Conservation (phyloP, 768 basidiomycete species). For the Phylloporus rhodoxanthus region DNA sequence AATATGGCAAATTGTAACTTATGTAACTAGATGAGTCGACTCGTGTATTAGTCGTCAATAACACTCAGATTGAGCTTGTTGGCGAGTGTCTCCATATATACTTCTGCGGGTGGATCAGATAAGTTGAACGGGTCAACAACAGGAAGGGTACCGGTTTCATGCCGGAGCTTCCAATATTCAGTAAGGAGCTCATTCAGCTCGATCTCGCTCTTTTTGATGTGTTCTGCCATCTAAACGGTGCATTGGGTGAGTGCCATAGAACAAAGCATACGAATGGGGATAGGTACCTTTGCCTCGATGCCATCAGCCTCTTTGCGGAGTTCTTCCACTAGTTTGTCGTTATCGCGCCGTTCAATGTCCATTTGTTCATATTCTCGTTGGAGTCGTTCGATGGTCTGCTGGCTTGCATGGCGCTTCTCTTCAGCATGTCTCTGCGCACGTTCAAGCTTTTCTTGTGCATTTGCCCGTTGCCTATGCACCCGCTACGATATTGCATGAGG, state of each 20-base stretch:
- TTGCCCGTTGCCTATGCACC: conserved; percentile 69
- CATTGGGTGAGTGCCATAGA: conserved; percentile 1
- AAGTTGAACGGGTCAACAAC: neutral
- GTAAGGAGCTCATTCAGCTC: conserved; percentile 77
- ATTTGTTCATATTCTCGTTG: conserved; percentile 77
- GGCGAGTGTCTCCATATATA: conserved; percentile 83
- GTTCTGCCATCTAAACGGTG: conserved; percentile 62
- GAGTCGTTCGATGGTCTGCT: conserved; percentile 67
- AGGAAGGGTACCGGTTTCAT: conserved; percentile 55
- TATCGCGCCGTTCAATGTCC: conserved; percentile 68
- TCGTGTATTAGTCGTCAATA: conserved; percentile 16
- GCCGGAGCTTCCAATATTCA: conserved; percentile 79
- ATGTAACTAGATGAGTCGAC: too few relatives aligned
- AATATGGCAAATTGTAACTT: conserved; percentile 18
- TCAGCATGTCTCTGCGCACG: conserved; percentile 74
- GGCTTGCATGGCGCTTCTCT: conserved; percentile 70
- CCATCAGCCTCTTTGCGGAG: conserved; percentile 64
- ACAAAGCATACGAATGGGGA: neutral
- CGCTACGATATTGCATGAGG: conserved; percentile 43
- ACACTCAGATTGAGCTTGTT: conserved; percentile 68
- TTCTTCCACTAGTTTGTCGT: conserved; percentile 75
- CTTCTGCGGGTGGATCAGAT: conserved; percentile 41
- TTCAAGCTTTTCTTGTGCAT: conserved; percentile 79
- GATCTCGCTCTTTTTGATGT: conserved; percentile 63
- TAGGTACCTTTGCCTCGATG: conserved; percentile 55